Evolutionary conservation across 2,329 filamentous ascomycete species (phyloP).

Genomic region (Phialophora macrospora): DNA sequence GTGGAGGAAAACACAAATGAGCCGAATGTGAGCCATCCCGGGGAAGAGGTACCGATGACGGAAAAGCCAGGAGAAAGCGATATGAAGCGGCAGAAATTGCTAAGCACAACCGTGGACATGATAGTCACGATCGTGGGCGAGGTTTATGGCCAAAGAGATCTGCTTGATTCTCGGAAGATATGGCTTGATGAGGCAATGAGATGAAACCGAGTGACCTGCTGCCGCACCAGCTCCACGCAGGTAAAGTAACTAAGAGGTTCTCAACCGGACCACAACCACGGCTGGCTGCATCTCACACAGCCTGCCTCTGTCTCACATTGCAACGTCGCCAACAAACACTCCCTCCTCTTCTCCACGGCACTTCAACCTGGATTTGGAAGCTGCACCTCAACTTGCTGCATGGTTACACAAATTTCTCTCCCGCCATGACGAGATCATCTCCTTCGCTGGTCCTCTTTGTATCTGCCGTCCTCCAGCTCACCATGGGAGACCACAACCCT

Average conservation of each 20-base stretch:
- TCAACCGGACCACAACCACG: not conserved
- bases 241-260: not conserved
- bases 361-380: slow-evolving; percentile 7
- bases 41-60: slow-evolving; percentile 13
- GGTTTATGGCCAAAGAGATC: slow-evolving; percentile 84
- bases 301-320: slow-evolving; percentile 14
- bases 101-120: slow-evolving; percentile 75
- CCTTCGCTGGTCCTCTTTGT: slow-evolving; percentile 7
- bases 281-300: slow-evolving; percentile 17
- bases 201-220: slow-evolving; percentile 16
- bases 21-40: slow-evolving; percentile 36
- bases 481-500: slow-evolving; percentile 32
- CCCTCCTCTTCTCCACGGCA: slow-evolving; percentile 7
- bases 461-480: slow-evolving; percentile 12
- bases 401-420: slow-evolving; percentile 22
- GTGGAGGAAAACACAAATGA: slow-evolving; percentile 36
- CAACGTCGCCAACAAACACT: slow-evolving; percentile 9
- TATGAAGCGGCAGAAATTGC: slow-evolving; percentile 46
- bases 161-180: slow-evolving; percentile 72
- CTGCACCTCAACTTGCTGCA: slow-evolving; percentile 9
- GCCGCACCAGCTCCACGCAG: slow-evolving; percentile 6
- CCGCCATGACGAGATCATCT: slow-evolving; percentile 6
- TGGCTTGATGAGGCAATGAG: slow-evolving; percentile 46
- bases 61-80: slow-evolving; percentile 33
- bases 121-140: slow-evolving; percentile 86